phyloP scores from a whole-genome alignment of 2,329 filamentous ascomycete genomes.

The Daldinia eschscholtzii region DNA sequence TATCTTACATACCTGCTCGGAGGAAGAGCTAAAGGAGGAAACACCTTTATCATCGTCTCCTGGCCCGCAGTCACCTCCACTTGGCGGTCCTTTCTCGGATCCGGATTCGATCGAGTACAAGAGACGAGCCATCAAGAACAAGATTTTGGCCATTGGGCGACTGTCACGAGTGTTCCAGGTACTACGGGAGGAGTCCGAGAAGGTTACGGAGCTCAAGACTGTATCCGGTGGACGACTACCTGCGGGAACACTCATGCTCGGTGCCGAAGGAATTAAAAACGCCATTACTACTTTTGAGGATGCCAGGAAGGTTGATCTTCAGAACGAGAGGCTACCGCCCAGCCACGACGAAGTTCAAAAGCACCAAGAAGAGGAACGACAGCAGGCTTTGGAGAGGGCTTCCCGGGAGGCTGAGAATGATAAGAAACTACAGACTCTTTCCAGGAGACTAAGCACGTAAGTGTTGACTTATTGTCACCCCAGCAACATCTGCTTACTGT shows the following conservation, averaged over 20 bases:
- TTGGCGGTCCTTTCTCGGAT: conserved; percentile 67
- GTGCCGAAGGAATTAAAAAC: conserved; percentile 98
- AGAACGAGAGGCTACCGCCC: conserved; percentile 94
- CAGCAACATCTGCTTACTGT: conserved; percentile 26
- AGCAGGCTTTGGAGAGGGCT: conserved; percentile 87
- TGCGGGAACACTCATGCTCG: conserved; percentile 96
- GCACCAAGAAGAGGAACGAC: conserved; percentile 83
- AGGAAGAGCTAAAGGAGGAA: conserved; percentile 95
- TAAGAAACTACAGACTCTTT: conserved; percentile 85
- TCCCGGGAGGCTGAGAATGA: conserved; percentile 93
- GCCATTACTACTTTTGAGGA: conserved; percentile 98
- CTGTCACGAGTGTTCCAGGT: conserved; percentile 99
- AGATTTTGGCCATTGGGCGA: conserved; percentile 96
- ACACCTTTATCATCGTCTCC: conserved; percentile 77
- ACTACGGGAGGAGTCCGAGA: conserved; percentile 94
- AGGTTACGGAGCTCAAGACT: conserved; percentile 97
- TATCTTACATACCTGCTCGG: conserved; percentile 98
- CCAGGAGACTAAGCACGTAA: conserved; percentile 96
- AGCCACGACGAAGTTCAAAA: conserved; percentile 91
- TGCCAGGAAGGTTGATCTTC: conserved; percentile 93
- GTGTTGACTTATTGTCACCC: conserved; percentile 53
- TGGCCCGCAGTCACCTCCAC: conserved; percentile 80
- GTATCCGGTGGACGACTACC: conserved; percentile 92
- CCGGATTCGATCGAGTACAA: conserved; percentile 93
- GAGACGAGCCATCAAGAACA: conserved; percentile 98